Conservation (phyloP, 106 monocot genomes). For the Xerophyta viscosa region DNA sequence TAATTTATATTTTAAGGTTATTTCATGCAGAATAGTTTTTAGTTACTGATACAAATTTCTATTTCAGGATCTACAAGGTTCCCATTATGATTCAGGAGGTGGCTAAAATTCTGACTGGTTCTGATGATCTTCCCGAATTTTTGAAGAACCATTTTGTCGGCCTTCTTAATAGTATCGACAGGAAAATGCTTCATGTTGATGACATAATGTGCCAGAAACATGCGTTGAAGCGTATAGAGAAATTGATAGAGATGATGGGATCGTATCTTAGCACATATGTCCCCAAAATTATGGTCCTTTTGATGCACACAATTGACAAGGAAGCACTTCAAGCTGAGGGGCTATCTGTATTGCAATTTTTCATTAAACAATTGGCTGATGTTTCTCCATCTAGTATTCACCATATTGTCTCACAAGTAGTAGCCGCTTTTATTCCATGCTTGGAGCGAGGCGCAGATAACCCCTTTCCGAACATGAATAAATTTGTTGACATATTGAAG, state of each 20-base stretch:
- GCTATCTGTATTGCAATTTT: slow-evolving; percentile 63
- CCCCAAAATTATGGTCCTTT: slow-evolving; percentile 96
- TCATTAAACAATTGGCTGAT: slow-evolving; percentile 71
- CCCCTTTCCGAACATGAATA: slow-evolving; percentile 37
- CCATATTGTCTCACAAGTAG: slow-evolving; percentile 88
- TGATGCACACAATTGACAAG: slow-evolving; percentile 82
- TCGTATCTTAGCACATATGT: slow-evolving; percentile 71
- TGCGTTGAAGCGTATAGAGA: slow-evolving; percentile 68
- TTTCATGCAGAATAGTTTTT: not conserved
- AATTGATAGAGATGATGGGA: slow-evolving; percentile 97
- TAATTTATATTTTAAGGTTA: not conserved
- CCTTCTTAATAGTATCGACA: slow-evolving; percentile 92
- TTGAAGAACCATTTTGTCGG: slow-evolving; percentile 92
- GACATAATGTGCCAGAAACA: slow-evolving; percentile 62
- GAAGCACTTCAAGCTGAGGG: slow-evolving; percentile 75
- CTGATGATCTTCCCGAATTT: slow-evolving; percentile 73
- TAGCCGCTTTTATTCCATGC: slow-evolving; percentile 91
- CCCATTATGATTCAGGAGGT: slow-evolving; percentile 62
- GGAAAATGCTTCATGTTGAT: slow-evolving; percentile 90
- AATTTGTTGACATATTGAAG: slow-evolving; percentile 75
- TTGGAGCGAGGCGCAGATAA: slow-evolving; percentile 50
- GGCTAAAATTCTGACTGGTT: slow-evolving; percentile 73
- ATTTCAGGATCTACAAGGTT: slow-evolving; percentile 63
- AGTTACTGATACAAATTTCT: not conserved
- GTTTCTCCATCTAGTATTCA: slow-evolving; percentile 78